These are phyloP conservation scores for Fusarium dimerum DNA, from an alignment of 2,329 filamentous ascomycete genomes.

Conservation along the genomic window DNA sequence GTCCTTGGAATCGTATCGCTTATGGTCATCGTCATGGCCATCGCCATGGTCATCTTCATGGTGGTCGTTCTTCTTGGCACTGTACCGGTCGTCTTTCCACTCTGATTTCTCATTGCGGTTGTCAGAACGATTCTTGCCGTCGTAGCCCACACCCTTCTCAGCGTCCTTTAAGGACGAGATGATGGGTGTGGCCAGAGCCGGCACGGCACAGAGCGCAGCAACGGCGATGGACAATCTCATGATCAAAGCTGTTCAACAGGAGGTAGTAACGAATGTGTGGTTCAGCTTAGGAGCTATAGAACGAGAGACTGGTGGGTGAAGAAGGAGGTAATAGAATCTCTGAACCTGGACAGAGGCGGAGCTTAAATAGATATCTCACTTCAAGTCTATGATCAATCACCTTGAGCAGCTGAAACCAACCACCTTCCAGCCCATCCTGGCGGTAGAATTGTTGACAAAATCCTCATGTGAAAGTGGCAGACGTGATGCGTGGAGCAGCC, in stretches of 20 bases:
- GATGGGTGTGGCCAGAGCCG: slow-evolving; percentile 10
- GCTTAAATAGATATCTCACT: background rate
- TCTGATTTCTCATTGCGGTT: background rate
- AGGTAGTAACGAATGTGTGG: background rate
- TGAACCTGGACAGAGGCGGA: background rate
- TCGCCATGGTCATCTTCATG: slow-evolving; percentile 4
- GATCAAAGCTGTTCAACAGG: background rate
- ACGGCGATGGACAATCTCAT: slow-evolving; percentile 28
- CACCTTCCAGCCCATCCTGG: background rate
- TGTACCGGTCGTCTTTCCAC: background rate
- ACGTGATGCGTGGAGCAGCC: too few species aligned
- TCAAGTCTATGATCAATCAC: too few species aligned
- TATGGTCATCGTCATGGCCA: slow-evolving; percentile 2
- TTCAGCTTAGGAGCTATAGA: background rate
- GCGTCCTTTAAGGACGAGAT: background rate
- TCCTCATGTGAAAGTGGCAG: too few species aligned
- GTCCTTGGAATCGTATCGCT: too few species aligned
- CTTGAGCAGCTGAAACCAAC: background rate
- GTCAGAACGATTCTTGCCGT: background rate
- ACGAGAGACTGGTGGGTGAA: slow-evolving; percentile 4
- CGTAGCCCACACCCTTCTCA: background rate
- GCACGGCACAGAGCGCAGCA: slow-evolving; percentile 21
- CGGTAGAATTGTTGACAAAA: too few species aligned
- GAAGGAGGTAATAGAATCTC: background rate
- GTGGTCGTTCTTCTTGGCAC: background rate